phyloP scores from a whole-genome alignment of 768 basidiomycete species.

The Lanmaoa pseudosensibilis region DNA sequence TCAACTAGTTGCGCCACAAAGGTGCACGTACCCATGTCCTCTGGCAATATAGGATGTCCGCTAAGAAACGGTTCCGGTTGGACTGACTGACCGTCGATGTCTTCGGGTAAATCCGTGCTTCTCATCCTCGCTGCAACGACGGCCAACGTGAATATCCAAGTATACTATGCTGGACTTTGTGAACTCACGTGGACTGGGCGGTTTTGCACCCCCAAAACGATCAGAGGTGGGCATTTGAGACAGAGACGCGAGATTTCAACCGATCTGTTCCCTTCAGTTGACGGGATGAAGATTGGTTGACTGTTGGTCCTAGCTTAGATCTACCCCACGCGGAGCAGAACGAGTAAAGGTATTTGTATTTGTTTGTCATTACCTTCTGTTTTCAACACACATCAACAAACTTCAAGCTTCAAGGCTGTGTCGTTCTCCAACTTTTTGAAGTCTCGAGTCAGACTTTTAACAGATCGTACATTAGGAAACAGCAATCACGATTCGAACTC shows the following conservation, averaged over 20 bases:
- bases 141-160: neutral
- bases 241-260: neutral
- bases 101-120: constrained; percentile 27
- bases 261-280: neutral
- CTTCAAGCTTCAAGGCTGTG: neutral
- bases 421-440: neutral
- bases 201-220: constrained; percentile 1
- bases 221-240: constrained; percentile 12
- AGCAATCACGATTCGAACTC: too few species aligned
- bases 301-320: neutral
- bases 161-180: neutral
- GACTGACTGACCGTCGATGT: constrained; percentile 3
- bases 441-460: too few species aligned
- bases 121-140: constrained; percentile 23
- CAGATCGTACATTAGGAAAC: too few species aligned
- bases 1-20: neutral
- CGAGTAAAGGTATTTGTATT: neutral
- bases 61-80: constrained; percentile 23
- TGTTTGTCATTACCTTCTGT: neutral
- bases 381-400: neutral
- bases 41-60: constrained; percentile 31
- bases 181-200: constrained; percentile 29
- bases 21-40: constrained; percentile 29
- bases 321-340: neutral
- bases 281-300: neutral